Conservation (phyloP, 768 basidiomycete species). For the Hygrocybe coccinea region DNA sequence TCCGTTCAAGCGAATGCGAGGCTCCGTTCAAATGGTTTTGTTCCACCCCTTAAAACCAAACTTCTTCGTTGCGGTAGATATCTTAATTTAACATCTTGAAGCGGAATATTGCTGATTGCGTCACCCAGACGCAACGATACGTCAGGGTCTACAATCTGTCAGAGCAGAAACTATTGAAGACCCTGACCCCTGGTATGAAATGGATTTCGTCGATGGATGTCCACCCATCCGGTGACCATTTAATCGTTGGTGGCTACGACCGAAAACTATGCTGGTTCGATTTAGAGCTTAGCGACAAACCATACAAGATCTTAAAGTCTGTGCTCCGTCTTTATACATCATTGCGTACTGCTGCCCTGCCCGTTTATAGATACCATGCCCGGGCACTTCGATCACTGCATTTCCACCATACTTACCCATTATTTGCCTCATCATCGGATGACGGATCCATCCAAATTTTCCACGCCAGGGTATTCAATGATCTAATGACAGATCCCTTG, state of each 20-base stretch:
- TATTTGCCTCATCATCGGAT: conserved; percentile 95
- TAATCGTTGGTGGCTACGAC: conserved; percentile 97
- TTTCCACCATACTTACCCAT: conserved; percentile 91
- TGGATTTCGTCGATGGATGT: conserved; percentile 99
- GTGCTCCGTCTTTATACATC: not conserved
- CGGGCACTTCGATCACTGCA: conserved; percentile 89
- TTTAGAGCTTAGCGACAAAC: conserved; percentile 91
- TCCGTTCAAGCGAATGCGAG: conserved; percentile 94
- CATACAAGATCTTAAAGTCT: conserved; percentile 90
- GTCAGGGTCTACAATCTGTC: conserved; percentile 92
- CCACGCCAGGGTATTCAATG: conserved; percentile 90
- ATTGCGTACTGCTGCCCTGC: not conserved
- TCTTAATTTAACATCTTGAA: conserved; percentile 10
- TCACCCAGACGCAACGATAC: conserved; percentile 86
- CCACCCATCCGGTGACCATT: conserved; percentile 91
- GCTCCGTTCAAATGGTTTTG: conserved; percentile 80
- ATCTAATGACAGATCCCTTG: conserved; percentile 93
- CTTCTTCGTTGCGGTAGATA: conserved; percentile 93
- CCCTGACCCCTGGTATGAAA: conserved; percentile 88
- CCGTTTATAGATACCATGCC: conserved; percentile 71
- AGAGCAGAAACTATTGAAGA: conserved; percentile 89
- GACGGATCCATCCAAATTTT: conserved; percentile 97
- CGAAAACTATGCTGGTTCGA: conserved; percentile 99
- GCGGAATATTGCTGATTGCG: conserved; percentile 9
- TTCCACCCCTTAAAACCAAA: conserved; percentile 95